These are phyloP conservation scores for Vinca minor DNA, from an alignment of 257 asterid species.

Conservation along the genomic window DNA sequence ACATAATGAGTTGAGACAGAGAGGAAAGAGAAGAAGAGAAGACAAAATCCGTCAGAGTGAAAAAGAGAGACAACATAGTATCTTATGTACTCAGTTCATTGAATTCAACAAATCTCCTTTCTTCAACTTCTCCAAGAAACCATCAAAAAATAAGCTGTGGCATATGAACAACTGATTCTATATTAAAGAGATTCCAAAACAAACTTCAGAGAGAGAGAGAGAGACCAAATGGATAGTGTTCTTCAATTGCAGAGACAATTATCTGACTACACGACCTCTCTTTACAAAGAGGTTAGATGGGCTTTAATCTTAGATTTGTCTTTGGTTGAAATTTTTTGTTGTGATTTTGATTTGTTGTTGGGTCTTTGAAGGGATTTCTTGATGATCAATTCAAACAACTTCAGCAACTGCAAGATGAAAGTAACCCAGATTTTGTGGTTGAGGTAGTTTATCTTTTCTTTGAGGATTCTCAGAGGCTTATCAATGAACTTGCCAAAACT, in stretches of 20 bases:
- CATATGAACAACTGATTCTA: slow-evolving; percentile 1
- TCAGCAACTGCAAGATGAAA: slow-evolving; percentile 36
- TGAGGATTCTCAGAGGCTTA: slow-evolving; percentile 35
- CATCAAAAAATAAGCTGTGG: neutral
- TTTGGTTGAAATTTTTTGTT: neutral
- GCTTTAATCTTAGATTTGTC: neutral
- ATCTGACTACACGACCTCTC: slow-evolving; percentile 23
- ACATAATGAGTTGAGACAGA: slow-evolving; percentile 11
- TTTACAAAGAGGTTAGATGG: slow-evolving; percentile 25
- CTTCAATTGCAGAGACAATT: slow-evolving; percentile 26
- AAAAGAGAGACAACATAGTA: neutral
- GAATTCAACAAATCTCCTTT: slow-evolving; percentile 15
- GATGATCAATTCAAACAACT: slow-evolving; percentile 37
- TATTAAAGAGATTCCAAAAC: too few species aligned
- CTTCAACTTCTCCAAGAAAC: slow-evolving; percentile 14
- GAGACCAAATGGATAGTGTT: slow-evolving; percentile 20
- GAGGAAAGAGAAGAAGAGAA: slow-evolving; percentile 5
- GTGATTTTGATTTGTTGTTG: neutral
- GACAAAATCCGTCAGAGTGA: slow-evolving; percentile 3
- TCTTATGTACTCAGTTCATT: slow-evolving; percentile 15
- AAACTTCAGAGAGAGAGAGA: too few species aligned
- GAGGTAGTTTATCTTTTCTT: slow-evolving; percentile 35
- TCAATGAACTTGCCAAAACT: slow-evolving; percentile 24
- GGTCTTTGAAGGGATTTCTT: slow-evolving; percentile 18
- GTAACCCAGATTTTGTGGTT: slow-evolving; percentile 32